phyloP scores from a whole-genome alignment of 257 asterid genomes.

The Oldenlandia corymbosa region DNA sequence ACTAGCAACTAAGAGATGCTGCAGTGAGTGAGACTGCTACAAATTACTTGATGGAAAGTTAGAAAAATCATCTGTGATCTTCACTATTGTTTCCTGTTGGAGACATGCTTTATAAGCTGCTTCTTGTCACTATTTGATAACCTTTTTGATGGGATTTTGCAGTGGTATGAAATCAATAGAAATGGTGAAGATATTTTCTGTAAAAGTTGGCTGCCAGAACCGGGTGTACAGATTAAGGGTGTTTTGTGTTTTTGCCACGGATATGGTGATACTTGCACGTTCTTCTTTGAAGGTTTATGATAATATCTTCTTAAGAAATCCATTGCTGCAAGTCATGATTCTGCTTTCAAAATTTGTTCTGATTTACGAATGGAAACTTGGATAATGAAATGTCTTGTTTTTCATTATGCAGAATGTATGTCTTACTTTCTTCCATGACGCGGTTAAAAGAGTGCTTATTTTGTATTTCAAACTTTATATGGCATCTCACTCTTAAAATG shows the following conservation, averaged over 20 bases:
- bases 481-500: background rate
- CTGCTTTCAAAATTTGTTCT: background rate
- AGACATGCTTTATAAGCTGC: background rate
- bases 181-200: conserved; percentile 86
- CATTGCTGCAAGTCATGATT: background rate
- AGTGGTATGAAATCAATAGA: conserved; percentile 90
- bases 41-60: background rate
- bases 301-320: background rate
- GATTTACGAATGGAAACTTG: background rate
- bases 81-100: background rate
- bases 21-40: background rate
- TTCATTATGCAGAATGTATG: background rate
- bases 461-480: background rate
- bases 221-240: conserved; percentile 82
- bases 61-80: background rate
- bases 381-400: background rate
- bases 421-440: background rate
- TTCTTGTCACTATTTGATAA: background rate
- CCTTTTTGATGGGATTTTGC: conserved; percentile 8
- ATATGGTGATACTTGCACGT: conserved; percentile 98
- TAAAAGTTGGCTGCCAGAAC: conserved; percentile 93
- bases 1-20: background rate
- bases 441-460: background rate
- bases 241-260: conserved; percentile 92
- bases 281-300: conserved; percentile 91